Conservation (phyloP, 164 flowering plant genomes). For the Sextonia rubra region DNA sequence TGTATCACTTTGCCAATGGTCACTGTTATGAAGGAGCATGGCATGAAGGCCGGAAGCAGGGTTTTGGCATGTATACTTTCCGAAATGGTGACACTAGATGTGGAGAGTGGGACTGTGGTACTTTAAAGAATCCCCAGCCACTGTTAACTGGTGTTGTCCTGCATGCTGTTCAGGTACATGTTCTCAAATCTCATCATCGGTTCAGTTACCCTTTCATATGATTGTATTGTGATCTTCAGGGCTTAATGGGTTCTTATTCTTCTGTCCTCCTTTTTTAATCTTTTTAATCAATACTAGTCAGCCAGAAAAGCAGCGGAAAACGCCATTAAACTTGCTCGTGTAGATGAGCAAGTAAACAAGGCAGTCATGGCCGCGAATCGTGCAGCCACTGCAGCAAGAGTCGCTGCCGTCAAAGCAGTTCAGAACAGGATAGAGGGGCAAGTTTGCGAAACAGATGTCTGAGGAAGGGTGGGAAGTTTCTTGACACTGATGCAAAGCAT, state of each 20-base stretch:
- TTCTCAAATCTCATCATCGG: background rate
- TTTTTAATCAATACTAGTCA: constrained; percentile 50
- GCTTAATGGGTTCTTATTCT: background rate
- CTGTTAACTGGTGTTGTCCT: constrained; percentile 53
- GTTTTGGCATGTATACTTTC: constrained; percentile 85
- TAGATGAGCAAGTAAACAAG: constrained; percentile 81
- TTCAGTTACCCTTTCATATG: background rate
- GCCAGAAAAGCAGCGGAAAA: constrained; percentile 75
- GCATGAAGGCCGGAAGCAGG: constrained; percentile 97
- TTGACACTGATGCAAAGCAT: background rate
- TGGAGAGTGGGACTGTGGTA: constrained; percentile 85
- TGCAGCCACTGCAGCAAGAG: constrained; percentile 95
- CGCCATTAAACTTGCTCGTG: constrained; percentile 52
- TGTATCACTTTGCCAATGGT: constrained; percentile 89
- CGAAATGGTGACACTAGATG: constrained; percentile 66
- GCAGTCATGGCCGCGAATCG: constrained; percentile 74
- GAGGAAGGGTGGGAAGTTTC: constrained; percentile 1
- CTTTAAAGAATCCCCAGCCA: constrained; percentile 47
- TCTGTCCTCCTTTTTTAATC: background rate
- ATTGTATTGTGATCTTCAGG: background rate
- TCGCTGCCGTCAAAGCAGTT: constrained; percentile 93
- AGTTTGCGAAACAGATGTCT: constrained; percentile 52
- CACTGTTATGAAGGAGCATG: constrained; percentile 96
- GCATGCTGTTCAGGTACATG: constrained; percentile 69
- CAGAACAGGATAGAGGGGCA: constrained; percentile 77